phyloP scores from a whole-genome alignment of 768 basidiomycete species.

The Podaxis sp. region DNA sequence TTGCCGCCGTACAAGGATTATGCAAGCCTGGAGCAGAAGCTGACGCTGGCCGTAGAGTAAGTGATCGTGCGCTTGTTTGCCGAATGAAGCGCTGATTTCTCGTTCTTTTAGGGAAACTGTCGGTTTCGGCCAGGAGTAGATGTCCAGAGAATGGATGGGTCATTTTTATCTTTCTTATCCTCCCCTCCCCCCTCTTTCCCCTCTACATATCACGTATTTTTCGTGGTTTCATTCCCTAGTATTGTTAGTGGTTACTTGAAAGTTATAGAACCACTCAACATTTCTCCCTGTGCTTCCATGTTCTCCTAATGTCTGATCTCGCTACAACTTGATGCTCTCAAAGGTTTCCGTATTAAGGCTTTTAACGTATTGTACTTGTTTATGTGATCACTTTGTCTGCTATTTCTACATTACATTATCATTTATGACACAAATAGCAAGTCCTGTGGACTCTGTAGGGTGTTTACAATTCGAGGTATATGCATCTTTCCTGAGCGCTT shows the following conservation, averaged over 20 bases:
- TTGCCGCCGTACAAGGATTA: constrained; percentile 98
- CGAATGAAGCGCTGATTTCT: constrained; percentile 17
- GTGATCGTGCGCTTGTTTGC: constrained; percentile 31
- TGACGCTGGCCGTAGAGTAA: constrained; percentile 92
- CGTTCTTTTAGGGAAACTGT: constrained; percentile 74
- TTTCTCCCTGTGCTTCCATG: not conserved
- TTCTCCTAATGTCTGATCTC: not conserved
- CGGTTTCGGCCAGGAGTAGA: constrained; percentile 90
- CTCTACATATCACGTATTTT: not conserved
- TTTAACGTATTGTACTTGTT: not conserved
- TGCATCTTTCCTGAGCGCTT: no score
- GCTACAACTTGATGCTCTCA: not conserved
- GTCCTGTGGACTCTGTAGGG: no score
- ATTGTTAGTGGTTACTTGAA: not conserved
- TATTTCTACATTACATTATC: not conserved
- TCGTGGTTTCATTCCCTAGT: not conserved
- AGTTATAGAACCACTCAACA: not conserved
- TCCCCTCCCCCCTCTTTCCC: not conserved
- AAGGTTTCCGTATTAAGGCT: not conserved
- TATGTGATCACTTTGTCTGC: not conserved
- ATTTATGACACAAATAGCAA: not conserved
- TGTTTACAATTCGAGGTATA: no score
- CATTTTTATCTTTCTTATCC: constrained; percentile 7
- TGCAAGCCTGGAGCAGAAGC: constrained; percentile 89
- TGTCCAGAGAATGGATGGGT: not conserved